phyloP scores from a whole-genome alignment of 352 stramenopile species.

The Pythium coloratum region DNA sequence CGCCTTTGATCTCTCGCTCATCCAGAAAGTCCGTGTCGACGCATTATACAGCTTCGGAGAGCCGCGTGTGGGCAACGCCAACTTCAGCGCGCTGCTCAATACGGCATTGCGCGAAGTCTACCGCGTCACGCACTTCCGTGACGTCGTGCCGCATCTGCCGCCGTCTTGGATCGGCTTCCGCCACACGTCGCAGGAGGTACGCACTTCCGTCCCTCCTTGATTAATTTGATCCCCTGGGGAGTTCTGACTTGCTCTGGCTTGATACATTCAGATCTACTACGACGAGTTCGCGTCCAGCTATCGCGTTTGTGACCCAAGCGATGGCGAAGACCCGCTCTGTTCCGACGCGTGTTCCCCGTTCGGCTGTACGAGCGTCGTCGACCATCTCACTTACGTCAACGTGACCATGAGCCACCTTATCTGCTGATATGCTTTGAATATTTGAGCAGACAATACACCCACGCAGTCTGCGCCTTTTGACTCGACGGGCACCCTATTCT shows the following conservation, averaged over 20 bases:
- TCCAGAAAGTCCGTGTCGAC: constrained; percentile 55
- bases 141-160: constrained; percentile 76
- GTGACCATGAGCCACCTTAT: constrained; percentile 88
- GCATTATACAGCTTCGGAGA: constrained; percentile 78
- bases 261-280: constrained; percentile 65
- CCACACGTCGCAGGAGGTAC: constrained; percentile 72
- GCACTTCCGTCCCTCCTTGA: background rate
- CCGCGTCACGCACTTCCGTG: constrained; percentile 75
- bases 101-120: constrained; percentile 61
- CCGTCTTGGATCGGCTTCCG: constrained; percentile 76
- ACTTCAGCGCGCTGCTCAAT: constrained; percentile 58
- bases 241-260: background rate
- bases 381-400: constrained; percentile 87
- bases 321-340: constrained; percentile 69
- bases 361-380: constrained; percentile 77
- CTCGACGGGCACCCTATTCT: background rate
- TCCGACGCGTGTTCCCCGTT: constrained; percentile 74
- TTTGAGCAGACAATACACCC: constrained; percentile 2
- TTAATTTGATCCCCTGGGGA: background rate
- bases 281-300: constrained; percentile 72
- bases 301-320: constrained; percentile 48
- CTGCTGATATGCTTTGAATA: constrained; percentile 39
- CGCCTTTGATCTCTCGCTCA: constrained; percentile 67
- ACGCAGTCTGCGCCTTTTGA: constrained; percentile 1
- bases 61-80: constrained; percentile 67